These are phyloP conservation scores for Auriculariales sp. DNA, from an alignment of 768 basidiomycete genomes.

Conservation along the genomic window DNA sequence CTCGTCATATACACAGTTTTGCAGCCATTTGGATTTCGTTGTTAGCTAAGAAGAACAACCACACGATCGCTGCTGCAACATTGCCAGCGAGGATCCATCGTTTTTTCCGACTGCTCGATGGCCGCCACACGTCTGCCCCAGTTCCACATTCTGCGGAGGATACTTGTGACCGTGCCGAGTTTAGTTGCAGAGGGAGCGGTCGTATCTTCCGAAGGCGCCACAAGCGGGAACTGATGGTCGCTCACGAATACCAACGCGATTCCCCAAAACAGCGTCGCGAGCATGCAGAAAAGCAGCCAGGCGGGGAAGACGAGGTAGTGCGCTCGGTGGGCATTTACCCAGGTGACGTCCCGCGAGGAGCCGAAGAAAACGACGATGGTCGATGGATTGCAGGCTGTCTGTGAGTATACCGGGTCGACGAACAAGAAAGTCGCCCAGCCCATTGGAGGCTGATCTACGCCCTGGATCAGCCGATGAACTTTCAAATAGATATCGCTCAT, in stretches of 20 bases:
- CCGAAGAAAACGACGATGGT: constrained; percentile 6
- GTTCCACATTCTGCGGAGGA: background rate
- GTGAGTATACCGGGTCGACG: constrained; percentile 5
- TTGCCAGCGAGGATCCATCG: background rate
- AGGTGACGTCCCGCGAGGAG: background rate
- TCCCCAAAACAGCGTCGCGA: constrained; percentile 1
- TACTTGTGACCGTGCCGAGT: background rate
- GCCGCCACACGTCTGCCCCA: background rate
- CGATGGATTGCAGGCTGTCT: constrained; percentile 2
- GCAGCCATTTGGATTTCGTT: background rate
- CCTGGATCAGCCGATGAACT: background rate
- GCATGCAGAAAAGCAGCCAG: constrained; percentile 5
- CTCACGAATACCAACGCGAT: background rate
- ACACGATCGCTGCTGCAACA: background rate
- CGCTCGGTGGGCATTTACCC: background rate
- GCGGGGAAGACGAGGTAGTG: constrained; percentile 2
- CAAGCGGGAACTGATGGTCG: background rate
- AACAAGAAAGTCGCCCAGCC: constrained; percentile 5
- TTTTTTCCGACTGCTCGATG: background rate
- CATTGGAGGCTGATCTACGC: constrained; percentile 6
- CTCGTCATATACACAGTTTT: background rate
- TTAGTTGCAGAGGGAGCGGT: background rate
- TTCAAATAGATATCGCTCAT: background rate
- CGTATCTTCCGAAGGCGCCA: background rate
- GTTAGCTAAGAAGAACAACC: background rate